These are phyloP conservation scores for Pichia sp. DNA, from an alignment of 1,139 yeast genomes.

Conservation along the genomic window DNA sequence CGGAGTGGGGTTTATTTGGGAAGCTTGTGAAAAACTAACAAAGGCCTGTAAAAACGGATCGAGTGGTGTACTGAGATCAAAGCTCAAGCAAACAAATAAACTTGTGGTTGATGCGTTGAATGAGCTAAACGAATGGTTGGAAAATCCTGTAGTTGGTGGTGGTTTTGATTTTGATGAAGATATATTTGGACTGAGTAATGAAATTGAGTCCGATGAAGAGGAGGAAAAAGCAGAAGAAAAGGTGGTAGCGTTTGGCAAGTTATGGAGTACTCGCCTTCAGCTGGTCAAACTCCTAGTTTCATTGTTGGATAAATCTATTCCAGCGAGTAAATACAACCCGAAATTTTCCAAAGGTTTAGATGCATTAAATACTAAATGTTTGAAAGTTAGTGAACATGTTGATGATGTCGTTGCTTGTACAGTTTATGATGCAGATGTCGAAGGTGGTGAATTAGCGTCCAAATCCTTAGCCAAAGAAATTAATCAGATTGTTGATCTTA, in stretches of 20 bases:
- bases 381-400: slow-evolving; percentile 34
- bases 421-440: slow-evolving; percentile 41
- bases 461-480: slow-evolving; percentile 33
- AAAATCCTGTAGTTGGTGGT: slow-evolving; percentile 45
- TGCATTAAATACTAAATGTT: slow-evolving; percentile 34
- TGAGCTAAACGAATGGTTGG: slow-evolving; percentile 64
- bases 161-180: slow-evolving; percentile 34
- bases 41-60: slow-evolving; percentile 44
- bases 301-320: slow-evolving; percentile 55
- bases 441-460: slow-evolving; percentile 33
- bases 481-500: slow-evolving; percentile 34
- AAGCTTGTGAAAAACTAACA: slow-evolving; percentile 46
- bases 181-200: slow-evolving; percentile 33
- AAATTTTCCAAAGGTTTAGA: slow-evolving; percentile 32
- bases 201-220: slow-evolving; percentile 30
- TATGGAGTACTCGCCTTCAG: slow-evolving; percentile 51
- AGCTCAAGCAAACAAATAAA: slow-evolving; percentile 42
- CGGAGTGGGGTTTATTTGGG: slow-evolving; percentile 64
- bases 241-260: slow-evolving; percentile 38
- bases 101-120: slow-evolving; percentile 59
- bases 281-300: slow-evolving; percentile 50
- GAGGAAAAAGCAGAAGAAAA: slow-evolving; percentile 33
- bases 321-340: slow-evolving; percentile 32
- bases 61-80: slow-evolving; percentile 44
- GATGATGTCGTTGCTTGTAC: slow-evolving; percentile 47